Evolutionary conservation across 148 eudicot genomes (phyloP), one percentile per base, ranked within the genome.

Genomic region (Pharnaceum exiguum): DNA sequence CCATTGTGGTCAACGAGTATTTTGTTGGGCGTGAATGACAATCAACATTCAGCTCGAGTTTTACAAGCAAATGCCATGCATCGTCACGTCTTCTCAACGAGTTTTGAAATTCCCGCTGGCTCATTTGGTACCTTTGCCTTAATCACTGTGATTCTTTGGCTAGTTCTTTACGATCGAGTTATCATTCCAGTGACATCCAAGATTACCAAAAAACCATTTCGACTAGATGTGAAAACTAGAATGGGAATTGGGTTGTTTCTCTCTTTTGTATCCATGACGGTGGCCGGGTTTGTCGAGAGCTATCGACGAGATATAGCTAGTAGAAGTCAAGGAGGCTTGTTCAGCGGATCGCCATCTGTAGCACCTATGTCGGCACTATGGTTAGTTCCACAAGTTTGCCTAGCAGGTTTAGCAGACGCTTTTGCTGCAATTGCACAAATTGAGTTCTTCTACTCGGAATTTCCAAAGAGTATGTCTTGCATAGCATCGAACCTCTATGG

Each of bases 1-100:
- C 75, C 75, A 5, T 10, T 71, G 30, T 71, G 75, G 75, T 71
- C 75, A 27, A 51, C 65, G 0, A 65, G 55, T n/a, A 71, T 71
- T 1, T 15, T 71, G 46, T 23, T 71, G 46, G 42, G 67, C 4
- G 61, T 78, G 10, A 67, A 28, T 31, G 18, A 33, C 4, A 62
- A 35, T 33, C 72, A 68, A 19, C 13, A 51, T 21, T 53, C 78
- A 10, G 48, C 74, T 66, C 71, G 47, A 24, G 70, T 78, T 8
- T 67, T 78, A 30, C 82, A 78, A 59, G 82, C 78, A 16, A 46
- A 47, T 22, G 39, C 82, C 2, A 74, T 74, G 82, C 73, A 78
- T 25, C 71, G 78, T 36, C 82, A 71, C 21, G 8, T 70, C 19
- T 22, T 77, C 10, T 51, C 64, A 35, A 19, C 76, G 13, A 57